phyloP scores from a whole-genome alignment of 106 monocot species.

The Allium fistulosum region DNA sequence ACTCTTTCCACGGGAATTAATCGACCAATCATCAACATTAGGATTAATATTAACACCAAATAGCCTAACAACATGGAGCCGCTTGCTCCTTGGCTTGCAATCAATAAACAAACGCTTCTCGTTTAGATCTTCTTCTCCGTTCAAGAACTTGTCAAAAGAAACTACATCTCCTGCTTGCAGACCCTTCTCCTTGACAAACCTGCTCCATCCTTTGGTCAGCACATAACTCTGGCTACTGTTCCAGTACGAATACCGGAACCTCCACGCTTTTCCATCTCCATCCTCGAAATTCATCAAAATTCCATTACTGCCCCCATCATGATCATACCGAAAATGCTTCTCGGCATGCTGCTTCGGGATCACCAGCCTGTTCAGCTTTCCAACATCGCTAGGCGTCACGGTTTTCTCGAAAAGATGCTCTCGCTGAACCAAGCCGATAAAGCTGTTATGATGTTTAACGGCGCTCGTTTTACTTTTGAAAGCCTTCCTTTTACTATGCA shows the following conservation, averaged over 20 bases:
- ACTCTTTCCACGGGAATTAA: background rate
- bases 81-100: conserved; percentile 10
- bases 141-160: no score
- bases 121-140: background rate
- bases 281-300: no score
- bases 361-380: conserved; percentile 91
- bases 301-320: background rate
- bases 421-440: conserved; percentile 3
- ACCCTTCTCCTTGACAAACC: no score
- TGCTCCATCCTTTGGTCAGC: no score
- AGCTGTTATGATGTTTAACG: background rate
- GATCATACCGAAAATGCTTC: conserved; percentile 58
- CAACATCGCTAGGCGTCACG: conserved; percentile 89
- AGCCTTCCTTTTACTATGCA: conserved; percentile 16
- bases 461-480: background rate
- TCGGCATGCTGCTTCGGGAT: conserved; percentile 95
- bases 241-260: no score
- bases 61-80: conserved; percentile 24
- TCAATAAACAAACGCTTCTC: conserved; percentile 31
- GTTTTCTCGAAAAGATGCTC: conserved; percentile 62
- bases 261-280: no score
- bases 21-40: no score
- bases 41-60: conserved; percentile 40
- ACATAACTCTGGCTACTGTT: no score
- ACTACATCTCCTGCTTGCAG: no score